A percentile compares a stretch with the other conserved stretches of the same genome.
Conservation (phyloP, 2,329 filamentous ascomycete species). For the Fusarium dimerum region DNA sequence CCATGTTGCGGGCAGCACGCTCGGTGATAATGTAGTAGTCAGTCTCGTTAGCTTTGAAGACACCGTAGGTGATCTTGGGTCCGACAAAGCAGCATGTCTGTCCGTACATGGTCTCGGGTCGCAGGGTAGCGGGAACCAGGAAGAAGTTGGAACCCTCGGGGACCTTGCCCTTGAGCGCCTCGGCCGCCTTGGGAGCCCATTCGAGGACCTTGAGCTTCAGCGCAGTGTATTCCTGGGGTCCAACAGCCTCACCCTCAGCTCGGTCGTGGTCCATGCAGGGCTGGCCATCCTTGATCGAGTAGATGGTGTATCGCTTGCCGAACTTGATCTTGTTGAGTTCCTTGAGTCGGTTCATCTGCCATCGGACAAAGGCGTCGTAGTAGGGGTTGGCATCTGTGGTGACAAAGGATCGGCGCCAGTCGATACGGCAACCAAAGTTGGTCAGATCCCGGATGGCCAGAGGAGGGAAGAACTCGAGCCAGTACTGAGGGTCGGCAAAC, state of each 20-base stretch:
- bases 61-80: constrained; percentile 83
- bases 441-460: constrained; percentile 70
- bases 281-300: constrained; percentile 54
- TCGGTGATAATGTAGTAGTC: constrained; percentile 86
- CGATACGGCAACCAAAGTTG: constrained; percentile 82
- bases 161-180: constrained; percentile 74
- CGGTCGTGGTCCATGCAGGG: constrained; percentile 52
- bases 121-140: constrained; percentile 87
- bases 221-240: constrained; percentile 88
- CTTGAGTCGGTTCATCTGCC: constrained; percentile 94
- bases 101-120: constrained; percentile 98
- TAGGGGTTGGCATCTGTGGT: constrained; percentile 97
- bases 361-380: constrained; percentile 92
- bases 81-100: constrained; percentile 96
- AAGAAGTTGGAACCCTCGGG: constrained; percentile 79
- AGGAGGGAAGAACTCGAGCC: constrained; percentile 82
- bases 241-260: constrained; percentile 50
- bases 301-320: constrained; percentile 90
- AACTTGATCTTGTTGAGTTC: constrained; percentile 92
- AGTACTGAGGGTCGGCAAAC: constrained; percentile 88
- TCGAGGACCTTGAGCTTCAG: constrained; percentile 89
- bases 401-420: constrained; percentile 90
- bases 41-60: constrained; percentile 76
- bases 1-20: constrained; percentile 91
- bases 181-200: constrained; percentile 77